Evolutionary conservation across 129 eudicot genomes (phyloP).

Genomic region (Gnaphalium uliginosum): DNA sequence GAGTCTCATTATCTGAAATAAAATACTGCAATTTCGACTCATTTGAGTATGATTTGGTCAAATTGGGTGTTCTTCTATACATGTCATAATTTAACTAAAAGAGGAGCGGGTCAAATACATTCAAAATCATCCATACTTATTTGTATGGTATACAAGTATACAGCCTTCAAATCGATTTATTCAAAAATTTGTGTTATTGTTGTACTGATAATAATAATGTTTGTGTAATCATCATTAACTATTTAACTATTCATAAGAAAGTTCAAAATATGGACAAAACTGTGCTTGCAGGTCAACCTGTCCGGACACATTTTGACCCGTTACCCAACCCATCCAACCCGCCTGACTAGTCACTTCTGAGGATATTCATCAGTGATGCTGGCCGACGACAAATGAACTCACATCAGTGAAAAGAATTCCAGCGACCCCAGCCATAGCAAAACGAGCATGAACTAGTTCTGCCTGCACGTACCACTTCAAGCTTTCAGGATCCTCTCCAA

Average conservation of each 20-base stretch:
- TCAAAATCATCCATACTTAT: not conserved
- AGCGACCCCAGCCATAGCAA: constrained; percentile 99
- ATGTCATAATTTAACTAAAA: not conserved
- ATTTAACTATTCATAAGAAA: not conserved
- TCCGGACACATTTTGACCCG: not conserved
- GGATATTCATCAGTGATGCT: not conserved
- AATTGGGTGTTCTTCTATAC: not conserved
- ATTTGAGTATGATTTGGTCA: not conserved
- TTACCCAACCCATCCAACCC: constrained; percentile 2
- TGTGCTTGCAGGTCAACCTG: not conserved
- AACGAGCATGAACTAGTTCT: constrained; percentile 86
- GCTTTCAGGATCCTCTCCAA: constrained; percentile 91
- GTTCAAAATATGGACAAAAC: not conserved
- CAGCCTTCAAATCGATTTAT: not conserved
- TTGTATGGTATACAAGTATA: not conserved
- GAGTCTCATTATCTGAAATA: not conserved
- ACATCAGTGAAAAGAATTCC: constrained; percentile 95
- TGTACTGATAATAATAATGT: not conserved
- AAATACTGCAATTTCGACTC: not conserved
- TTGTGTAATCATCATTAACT: not conserved
- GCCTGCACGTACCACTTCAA: constrained; percentile 98
- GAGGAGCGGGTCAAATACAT: not conserved
- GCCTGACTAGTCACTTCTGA: not conserved
- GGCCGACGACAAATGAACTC: constrained; percentile 27
- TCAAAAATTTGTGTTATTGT: not conserved